These are phyloP conservation scores for Aspergillus pseudoviridinutans DNA, from an alignment of 2,329 filamentous ascomycete genomes.

Conservation along the genomic window DNA sequence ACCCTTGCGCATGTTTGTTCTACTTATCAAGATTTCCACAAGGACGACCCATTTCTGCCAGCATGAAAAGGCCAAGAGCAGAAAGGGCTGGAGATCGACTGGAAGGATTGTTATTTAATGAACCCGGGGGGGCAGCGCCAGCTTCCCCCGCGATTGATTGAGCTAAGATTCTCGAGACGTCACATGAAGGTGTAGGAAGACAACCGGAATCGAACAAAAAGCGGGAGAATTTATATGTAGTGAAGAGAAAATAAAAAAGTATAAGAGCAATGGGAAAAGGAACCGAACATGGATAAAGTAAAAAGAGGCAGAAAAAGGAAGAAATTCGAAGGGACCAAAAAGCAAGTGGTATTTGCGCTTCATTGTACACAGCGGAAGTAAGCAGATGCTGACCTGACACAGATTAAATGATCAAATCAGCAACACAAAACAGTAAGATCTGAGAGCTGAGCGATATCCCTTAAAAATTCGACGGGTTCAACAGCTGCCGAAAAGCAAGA, in stretches of 20 bases:
- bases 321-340: slow-evolving; percentile 22
- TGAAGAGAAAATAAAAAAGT: slow-evolving; percentile 7
- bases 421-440: slow-evolving; percentile 6
- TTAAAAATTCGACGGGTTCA: slow-evolving; percentile 1
- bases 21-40: neutral
- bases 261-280: slow-evolving; percentile 7
- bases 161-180: neutral
- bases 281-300: slow-evolving; percentile 11
- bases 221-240: slow-evolving; percentile 1
- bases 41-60: neutral
- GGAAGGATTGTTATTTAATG: slow-evolving; percentile 4
- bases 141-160: slow-evolving; percentile 9
- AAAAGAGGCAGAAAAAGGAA: slow-evolving; percentile 12
- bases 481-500: slow-evolving; percentile 2
- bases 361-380: slow-evolving; percentile 34
- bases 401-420: slow-evolving; percentile 14
- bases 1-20: neutral
- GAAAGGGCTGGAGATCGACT: neutral
- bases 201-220: neutral
- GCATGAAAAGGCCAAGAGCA: neutral
- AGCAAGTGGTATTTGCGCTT: slow-evolving; percentile 39
- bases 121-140: slow-evolving; percentile 9
- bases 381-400: slow-evolving; percentile 10
- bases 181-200: neutral
- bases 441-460: neutral